Base-by-base conservation (phyloP, 805 yeast species). In the Teunomyces barrocoloradensis region DNA sequence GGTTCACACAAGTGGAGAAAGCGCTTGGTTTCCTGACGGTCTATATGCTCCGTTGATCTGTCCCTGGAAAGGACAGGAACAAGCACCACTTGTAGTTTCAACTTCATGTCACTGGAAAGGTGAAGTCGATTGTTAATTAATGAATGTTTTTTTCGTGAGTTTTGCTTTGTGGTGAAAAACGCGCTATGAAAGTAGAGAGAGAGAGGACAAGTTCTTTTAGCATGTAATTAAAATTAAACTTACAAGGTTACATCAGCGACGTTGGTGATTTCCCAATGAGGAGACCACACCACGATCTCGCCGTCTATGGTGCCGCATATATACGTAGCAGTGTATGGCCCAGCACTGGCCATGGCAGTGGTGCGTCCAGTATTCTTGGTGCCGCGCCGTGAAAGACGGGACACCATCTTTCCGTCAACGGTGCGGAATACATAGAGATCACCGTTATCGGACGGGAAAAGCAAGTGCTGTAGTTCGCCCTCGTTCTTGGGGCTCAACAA, bases 381-480 rank as follows among this genome's bases (percentile, higher is more conserved):
- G 3, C 77, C 72, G 42, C 57, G 68, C 42, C 80, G 65, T 13
- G 72, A 69, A n/a, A 87, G 65, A 46, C 91, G 65, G 6, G 80
- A 70, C 3, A 84, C 75, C 40, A 86, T 60, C 52, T 79, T 81
- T 0, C 94, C 95, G 53, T 84, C 87, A 1, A 70, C 60, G 0
- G 80, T 69, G 15, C 85, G 65, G 49, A 74, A 82, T 42, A 85
- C 73, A 35, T 83, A 70, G 0, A 88, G 65, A 53, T 86, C 90
- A 3, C 92, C 90, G 50, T 74, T 82, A 54, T 87, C 94, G 0
- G 89, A 82, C 0, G 95, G 92, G 45, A 82, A 81, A 63, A 87
- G 71, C 20, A 87, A 62, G 53, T 78, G 78, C 49, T 80, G 87
- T 5, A 75, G 58, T 30, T 76, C 82, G 3, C 82, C 70, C 53